phyloP scores from a whole-genome alignment of 306 rosid genomes.

The Luffa acutangula region DNA sequence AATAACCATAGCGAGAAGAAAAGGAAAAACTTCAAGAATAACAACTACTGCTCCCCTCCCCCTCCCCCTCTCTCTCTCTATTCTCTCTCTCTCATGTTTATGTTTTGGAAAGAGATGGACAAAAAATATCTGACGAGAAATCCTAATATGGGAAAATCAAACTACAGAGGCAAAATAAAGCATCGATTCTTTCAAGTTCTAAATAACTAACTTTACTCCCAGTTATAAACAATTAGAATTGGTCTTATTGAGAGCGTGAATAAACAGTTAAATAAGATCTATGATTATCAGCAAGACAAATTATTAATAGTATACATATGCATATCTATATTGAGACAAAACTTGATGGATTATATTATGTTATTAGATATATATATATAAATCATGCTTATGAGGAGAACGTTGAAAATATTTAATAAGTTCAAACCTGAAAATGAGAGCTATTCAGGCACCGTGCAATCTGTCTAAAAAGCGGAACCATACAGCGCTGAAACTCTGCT shows the following conservation, averaged over 20 bases:
- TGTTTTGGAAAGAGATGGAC: background rate
- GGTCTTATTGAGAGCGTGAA: background rate
- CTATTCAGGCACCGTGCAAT: constrained; percentile 89
- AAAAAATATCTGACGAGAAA: background rate
- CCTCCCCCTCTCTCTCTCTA: background rate
- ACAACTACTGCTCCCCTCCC: background rate
- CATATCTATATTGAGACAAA: background rate
- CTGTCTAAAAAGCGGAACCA: constrained; percentile 93
- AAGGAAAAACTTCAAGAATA: background rate
- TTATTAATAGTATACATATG: background rate
- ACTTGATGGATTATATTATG: background rate
- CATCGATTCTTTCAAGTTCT: background rate
- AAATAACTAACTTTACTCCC: background rate
- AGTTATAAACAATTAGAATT: background rate
- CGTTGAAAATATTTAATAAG: background rate
- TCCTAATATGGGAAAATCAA: background rate
- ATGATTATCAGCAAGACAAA: background rate
- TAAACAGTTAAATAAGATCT: background rate
- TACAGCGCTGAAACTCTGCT: constrained; percentile 86
- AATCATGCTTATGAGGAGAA: background rate
- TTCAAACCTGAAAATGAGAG: constrained; percentile 82
- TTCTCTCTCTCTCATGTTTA: background rate
- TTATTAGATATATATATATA: no score
- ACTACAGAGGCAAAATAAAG: background rate
- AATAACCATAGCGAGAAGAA: background rate